phyloP scores from a whole-genome alignment of 2,329 filamentous ascomycete genomes.

The Fusarium tanahbumbuense region DNA sequence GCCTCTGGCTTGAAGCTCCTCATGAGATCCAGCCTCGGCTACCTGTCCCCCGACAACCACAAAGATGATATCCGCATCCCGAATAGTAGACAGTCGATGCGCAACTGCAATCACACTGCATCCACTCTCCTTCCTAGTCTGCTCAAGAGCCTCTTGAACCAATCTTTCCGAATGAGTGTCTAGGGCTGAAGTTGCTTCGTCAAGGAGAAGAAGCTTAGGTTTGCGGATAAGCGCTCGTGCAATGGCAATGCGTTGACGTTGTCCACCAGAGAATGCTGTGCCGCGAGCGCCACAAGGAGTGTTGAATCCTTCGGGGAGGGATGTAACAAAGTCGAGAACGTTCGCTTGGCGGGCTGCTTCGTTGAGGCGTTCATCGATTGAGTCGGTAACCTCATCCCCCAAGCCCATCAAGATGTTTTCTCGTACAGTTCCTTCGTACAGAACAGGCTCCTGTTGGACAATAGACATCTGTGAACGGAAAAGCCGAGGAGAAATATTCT shows the following conservation, averaged over 20 bases:
- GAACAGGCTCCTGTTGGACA: conserved; percentile 55
- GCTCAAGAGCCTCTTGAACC: conserved; percentile 66
- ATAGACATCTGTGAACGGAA: conserved; percentile 53
- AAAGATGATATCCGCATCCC: conserved; percentile 70
- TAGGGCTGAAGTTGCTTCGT: conserved; percentile 71
- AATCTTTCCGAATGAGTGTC: conserved; percentile 70
- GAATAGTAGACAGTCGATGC: conserved; percentile 66
- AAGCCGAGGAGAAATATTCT: conserved; percentile 37
- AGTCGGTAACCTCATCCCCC: conserved; percentile 24
- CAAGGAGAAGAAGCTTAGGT: conserved; percentile 71
- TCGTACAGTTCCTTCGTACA: conserved; percentile 62
- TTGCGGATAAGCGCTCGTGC: conserved; percentile 72
- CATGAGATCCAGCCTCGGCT: conserved; percentile 69
- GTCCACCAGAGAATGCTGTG: conserved; percentile 73
- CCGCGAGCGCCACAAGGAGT: conserved; percentile 71
- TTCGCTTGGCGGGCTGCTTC: conserved; percentile 61
- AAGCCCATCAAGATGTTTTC: conserved; percentile 65
- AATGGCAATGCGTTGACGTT: conserved; percentile 74
- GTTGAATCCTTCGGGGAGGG: conserved; percentile 59
- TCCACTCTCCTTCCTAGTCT: conserved; percentile 16
- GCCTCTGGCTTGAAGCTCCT: conserved; percentile 61
- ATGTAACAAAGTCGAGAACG: conserved; percentile 57
- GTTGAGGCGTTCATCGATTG: conserved; percentile 48
- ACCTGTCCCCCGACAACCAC: conserved; percentile 67
- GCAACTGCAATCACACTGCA: conserved; percentile 71